Base-by-base conservation (phyloP, 2,329 filamentous ascomycete genomes). In the Pseudogymnoascus sp. region DNA sequence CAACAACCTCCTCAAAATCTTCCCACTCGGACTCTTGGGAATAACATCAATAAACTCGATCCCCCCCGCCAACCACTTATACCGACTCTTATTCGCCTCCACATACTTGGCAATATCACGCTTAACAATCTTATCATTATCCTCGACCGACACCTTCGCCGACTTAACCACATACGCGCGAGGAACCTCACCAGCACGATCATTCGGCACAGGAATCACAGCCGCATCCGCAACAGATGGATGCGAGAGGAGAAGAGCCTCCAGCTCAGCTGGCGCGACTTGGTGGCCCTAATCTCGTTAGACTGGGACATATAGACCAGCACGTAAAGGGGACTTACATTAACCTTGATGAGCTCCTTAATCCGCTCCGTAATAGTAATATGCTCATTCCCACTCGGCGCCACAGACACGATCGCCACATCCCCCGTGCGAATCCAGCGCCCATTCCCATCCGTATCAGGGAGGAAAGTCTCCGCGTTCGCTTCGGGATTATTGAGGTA, bases 401-500 rank as follows among this genome's bases (percentile, higher is more conserved):
- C 79, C 69, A 84, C 82, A 2, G 82, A 81, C 9, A 96, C 78
- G 2, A 93, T 78, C 0, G 88, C 91, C 73, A 96, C 90, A 69
- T 97, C 93, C 5, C 93, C 93, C 0, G 93, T 96, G 42, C 84
- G 84, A 81, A 96, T 85, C 85, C 91, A 95, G 66, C 86, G 77
- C 8, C 86, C 86, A 12, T 77, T 72, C n/a, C 81, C 80, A 67
- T 92, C 87, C 1, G 86, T 80, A 61, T 87, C 80, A 65, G 76
- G 77, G 0, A 87, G 71, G 70, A 91, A 97, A 0, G 92, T 95
- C 72, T 96, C 91, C 61, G 83, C 80, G 18, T 87, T 96, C 2
- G 93, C 91, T 70, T 89, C 88, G 49, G 89, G 86, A 71, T 96
- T 96, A 76, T 96, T 89, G 62, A 96, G 77, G 69, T 97, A 97